Conservation (phyloP, 2,329 filamentous ascomycete species). For the Pezizomycotina sp. region DNA sequence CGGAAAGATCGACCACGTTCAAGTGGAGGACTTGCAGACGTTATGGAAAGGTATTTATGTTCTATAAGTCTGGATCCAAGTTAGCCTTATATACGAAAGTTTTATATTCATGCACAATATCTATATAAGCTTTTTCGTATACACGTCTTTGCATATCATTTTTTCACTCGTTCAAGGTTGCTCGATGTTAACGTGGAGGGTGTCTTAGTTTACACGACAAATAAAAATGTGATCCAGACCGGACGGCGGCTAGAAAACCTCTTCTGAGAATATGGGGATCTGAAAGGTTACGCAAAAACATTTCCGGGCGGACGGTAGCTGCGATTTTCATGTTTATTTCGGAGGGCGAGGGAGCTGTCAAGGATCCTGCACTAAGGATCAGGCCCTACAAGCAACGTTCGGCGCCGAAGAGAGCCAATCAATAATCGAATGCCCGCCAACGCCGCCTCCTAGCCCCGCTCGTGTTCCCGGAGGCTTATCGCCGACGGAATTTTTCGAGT, state of each 20-base stretch:
- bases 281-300: constrained; percentile 27
- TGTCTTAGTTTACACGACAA: constrained; percentile 33
- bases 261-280: constrained; percentile 38
- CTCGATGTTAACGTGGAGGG: constrained; percentile 12
- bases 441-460: constrained; percentile 24
- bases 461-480: constrained; percentile 15
- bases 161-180: constrained; percentile 12
- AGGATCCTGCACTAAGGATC: constrained; percentile 18
- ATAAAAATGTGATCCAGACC: constrained; percentile 31
- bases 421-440: constrained; percentile 23
- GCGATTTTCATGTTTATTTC: constrained; percentile 33
- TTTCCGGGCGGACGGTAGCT: constrained; percentile 31
- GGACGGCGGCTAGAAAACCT: constrained; percentile 36
- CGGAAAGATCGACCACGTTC: constrained; percentile 28
- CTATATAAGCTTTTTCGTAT: constrained; percentile 3
- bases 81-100: constrained; percentile 16
- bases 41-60: constrained; percentile 35
- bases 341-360: constrained; percentile 25
- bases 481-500: constrained; percentile 19
- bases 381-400: too few species aligned
- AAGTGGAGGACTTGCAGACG: constrained; percentile 31
- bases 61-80: constrained; percentile 9
- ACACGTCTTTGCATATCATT: constrained; percentile 10
- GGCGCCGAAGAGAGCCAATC: constrained; percentile 18
- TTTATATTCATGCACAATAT: constrained; percentile 5